Base-by-base conservation (phyloP, 73 alveolate species). In the Symbiodinium pilosum region DNA sequence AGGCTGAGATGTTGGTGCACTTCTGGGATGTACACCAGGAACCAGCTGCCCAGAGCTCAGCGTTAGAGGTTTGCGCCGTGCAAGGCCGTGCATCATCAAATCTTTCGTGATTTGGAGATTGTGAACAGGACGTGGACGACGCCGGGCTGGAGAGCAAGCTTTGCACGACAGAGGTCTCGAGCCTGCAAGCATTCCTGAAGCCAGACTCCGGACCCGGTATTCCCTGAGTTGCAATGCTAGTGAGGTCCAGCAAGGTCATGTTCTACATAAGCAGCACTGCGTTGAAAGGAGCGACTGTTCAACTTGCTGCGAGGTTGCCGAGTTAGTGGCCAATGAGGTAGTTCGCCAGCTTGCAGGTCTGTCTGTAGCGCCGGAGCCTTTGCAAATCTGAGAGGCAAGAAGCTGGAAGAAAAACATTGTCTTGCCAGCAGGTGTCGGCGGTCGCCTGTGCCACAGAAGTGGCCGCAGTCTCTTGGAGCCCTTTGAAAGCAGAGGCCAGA, bases 11-110 rank as follows among this genome's bases (percentile, higher is more conserved):
- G 95, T 75, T 88, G n/a, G 73, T 88, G 47, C 95, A 88, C 36
- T 88, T 83, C 69, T 40, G 71, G 52, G 95, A 88, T 40, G 86
- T 88, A 40, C 95, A 88, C 71, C 95, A 88, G 86, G 95, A 88
- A 34, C 95, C 95, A 69, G 26, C 4, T 26, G 86, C 32, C 32
- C 41, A 73, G 20, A 20, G 21, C 44, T 18, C 47, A 36, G 42
- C 86, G n/a, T n/a, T n/a, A n/a, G 24, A n/a, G 32, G 5, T 75
- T 75, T 75, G 21, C 41, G 18, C 30, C 42, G 34, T 24, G 84
- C 4, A 20, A 24, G 42, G 21, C 12, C 84, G 1, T 1, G 69
- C 14, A 11, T 8, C 64, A 47, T 47, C 34, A 30, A 14, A 30
- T 30, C 77, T 5, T 54, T 54, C n/a, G 26, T 30, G 71, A 54